Percentiles rank a stretch among this genome's conserved stretches.
These are phyloP conservation scores for Picea glauca DNA, from an alignment of 75 land plant species.

Conservation along the genomic window DNA sequence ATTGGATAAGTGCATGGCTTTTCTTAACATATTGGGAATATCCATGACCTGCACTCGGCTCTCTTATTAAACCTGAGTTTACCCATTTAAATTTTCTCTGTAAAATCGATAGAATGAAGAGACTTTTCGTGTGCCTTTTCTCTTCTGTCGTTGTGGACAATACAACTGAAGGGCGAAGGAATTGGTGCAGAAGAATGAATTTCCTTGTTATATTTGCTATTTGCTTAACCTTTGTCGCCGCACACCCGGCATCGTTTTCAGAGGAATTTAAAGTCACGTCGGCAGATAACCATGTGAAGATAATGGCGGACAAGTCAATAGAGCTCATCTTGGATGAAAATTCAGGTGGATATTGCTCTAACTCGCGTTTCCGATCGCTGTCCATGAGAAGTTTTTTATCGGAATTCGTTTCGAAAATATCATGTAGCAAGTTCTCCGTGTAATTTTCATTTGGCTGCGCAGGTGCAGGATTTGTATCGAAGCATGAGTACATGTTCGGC, in stretches of 20 bases:
- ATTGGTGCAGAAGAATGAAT: no score
- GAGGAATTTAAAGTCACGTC: constrained; percentile 7
- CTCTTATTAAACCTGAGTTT: no score
- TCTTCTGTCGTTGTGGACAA: no score
- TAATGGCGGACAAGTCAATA: not conserved
- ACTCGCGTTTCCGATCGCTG: no score
- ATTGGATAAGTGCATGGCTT: no score
- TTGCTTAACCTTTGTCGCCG: not conserved
- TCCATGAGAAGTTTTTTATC: no score
- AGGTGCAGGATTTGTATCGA: constrained; percentile 78
- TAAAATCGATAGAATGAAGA: no score
- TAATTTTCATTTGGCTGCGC: not conserved
- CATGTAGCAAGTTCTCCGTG: not conserved
- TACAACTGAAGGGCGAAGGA: not conserved
- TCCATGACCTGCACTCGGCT: no score
- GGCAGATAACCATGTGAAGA: not conserved
- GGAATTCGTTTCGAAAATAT: not conserved
- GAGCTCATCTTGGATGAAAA: not conserved
- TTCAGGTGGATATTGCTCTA: not conserved
- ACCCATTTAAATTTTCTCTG: no score
- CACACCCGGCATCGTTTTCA: not conserved
- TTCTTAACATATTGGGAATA: no score
- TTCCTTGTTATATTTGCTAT: not conserved
- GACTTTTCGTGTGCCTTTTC: no score
- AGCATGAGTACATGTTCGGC: constrained; percentile 66